A percentile compares a stretch with the other conserved stretches of the same genome.
phyloP scores from a whole-genome alignment of 1,284 basidiomycete genomes.

The Pseudozyma hubeiensis region DNA sequence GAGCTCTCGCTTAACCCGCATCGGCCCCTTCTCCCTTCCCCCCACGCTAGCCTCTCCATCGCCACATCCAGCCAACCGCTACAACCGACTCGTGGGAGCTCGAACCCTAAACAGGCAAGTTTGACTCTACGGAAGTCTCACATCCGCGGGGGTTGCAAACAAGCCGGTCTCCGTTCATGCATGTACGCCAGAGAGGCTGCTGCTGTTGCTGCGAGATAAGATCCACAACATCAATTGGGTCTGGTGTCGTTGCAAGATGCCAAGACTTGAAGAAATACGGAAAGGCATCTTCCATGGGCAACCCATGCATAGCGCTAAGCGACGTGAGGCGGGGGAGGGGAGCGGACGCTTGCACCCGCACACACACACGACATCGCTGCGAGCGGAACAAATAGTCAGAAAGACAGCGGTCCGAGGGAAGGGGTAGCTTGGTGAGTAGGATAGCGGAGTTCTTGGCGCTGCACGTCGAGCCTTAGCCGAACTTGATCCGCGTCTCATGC shows the following conservation, averaged over 20 bases:
- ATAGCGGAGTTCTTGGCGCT: conserved; percentile 26
- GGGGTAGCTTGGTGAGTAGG: neutral
- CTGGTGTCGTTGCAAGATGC: conserved; percentile 1
- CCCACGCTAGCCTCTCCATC: no score
- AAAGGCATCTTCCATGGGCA: conserved; percentile 21
- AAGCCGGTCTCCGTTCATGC: no score
- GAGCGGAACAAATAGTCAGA: neutral
- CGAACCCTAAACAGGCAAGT: no score
- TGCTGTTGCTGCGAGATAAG: no score
- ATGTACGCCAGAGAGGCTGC: no score
- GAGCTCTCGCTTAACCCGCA: conserved; percentile 11
- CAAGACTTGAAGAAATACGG: conserved; percentile 28
- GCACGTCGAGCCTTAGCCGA: conserved; percentile 30
- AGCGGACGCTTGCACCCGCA: neutral
- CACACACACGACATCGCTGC: conserved; percentile 19
- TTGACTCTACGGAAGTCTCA: no score
- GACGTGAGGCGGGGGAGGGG: neutral
- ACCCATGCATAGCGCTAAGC: neutral
- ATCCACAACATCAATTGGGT: no score
- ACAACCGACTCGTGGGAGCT: no score
- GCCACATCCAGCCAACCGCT: no score
- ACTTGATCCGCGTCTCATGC: neutral
- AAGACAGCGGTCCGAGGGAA: no score
- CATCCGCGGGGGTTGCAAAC: no score
- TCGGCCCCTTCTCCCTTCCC: no score